Percentiles rank a stretch among this genome's conserved stretches.
Conservation (phyloP, 2,329 filamentous ascomycete genomes). For the Clonostachys chloroleuca region DNA sequence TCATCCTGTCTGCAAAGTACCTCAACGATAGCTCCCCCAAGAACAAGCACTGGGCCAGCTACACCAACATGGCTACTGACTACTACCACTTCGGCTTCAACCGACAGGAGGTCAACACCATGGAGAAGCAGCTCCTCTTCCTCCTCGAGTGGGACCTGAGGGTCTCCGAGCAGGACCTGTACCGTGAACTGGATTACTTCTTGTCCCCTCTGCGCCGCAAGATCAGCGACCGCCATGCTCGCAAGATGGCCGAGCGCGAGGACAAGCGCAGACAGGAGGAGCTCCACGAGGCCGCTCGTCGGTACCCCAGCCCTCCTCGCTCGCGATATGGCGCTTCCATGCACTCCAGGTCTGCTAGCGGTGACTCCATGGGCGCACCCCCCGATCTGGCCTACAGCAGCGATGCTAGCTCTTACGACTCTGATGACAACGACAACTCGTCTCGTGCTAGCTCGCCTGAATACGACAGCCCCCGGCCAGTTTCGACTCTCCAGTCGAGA, state of each 20-base stretch:
- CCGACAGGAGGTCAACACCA: conserved; percentile 93
- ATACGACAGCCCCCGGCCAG: conserved; percentile 27
- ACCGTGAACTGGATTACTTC: conserved; percentile 83
- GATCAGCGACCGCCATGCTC: conserved; percentile 44
- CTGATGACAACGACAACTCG: conserved; percentile 6
- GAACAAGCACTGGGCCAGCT: conserved; percentile 99
- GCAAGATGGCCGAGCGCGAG: conserved; percentile 44
- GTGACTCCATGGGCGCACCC: conserved; percentile 24
- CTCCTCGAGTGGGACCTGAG: conserved; percentile 92
- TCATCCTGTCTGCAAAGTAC: conserved; percentile 91
- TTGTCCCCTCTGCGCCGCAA: conserved; percentile 74
- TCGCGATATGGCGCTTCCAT: conserved; percentile 34
- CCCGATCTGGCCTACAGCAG: conserved; percentile 45
- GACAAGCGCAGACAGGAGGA: conserved; percentile 35
- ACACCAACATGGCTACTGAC: conserved; percentile 71
- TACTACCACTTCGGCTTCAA: conserved; percentile 79
- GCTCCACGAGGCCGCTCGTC: conserved; percentile 21
- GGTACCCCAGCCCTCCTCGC: conserved; percentile 40
- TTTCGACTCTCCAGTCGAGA: conserved; percentile 45
- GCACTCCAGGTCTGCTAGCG: conserved; percentile 24
- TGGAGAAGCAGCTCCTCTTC: conserved; percentile 98
- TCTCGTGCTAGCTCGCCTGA: conserved; percentile 28
- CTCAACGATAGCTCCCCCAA: conserved; percentile 98
- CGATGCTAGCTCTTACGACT: conserved; percentile 44
- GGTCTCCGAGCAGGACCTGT: conserved; percentile 80